These are phyloP conservation scores for Atkinsonella texensis DNA, from an alignment of 2,329 filamentous ascomycete species.

Conservation along the genomic window DNA sequence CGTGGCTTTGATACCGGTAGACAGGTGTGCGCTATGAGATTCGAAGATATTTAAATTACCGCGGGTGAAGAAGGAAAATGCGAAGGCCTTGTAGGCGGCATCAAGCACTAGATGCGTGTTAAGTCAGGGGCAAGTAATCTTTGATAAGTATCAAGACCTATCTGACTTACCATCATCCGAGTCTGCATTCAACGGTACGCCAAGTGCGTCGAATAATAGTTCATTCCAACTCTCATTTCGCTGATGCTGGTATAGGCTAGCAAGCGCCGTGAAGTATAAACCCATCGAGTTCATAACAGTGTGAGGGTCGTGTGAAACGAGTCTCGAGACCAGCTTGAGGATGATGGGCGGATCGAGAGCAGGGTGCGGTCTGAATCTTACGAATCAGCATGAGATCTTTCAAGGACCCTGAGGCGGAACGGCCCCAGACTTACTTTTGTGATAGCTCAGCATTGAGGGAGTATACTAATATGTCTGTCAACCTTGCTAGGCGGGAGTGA, in stretches of 20 bases:
- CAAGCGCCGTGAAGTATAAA: conserved; percentile 30
- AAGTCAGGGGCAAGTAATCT: neutral
- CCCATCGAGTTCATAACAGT: conserved; percentile 14
- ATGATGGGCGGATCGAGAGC: conserved; percentile 15
- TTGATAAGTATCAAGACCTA: neutral
- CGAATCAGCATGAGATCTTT: neutral
- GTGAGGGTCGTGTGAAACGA: conserved; percentile 12
- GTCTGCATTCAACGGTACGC: conserved; percentile 15
- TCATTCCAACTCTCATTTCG: conserved; percentile 10
- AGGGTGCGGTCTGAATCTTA: neutral
- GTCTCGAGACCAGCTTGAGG: conserved; percentile 23
- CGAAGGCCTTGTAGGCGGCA: conserved; percentile 24
- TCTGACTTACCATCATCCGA: conserved; percentile 11
- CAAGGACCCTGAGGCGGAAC: neutral
- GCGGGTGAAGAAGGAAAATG: conserved; percentile 25
- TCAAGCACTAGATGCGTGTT: neutral
- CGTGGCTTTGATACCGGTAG: conserved; percentile 25
- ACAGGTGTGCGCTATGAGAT: conserved; percentile 23
- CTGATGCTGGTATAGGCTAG: conserved; percentile 20
- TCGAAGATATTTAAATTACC: conserved; percentile 29
- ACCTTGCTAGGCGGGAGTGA: conserved; percentile 18
- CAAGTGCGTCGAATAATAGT: conserved; percentile 17
- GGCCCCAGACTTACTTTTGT: conserved; percentile 13
- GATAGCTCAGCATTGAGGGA: conserved; percentile 17
- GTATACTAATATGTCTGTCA: conserved; percentile 26